phyloP scores from a whole-genome alignment of 305 asterid genomes.

The Fraxinus xanthoxyloides region DNA sequence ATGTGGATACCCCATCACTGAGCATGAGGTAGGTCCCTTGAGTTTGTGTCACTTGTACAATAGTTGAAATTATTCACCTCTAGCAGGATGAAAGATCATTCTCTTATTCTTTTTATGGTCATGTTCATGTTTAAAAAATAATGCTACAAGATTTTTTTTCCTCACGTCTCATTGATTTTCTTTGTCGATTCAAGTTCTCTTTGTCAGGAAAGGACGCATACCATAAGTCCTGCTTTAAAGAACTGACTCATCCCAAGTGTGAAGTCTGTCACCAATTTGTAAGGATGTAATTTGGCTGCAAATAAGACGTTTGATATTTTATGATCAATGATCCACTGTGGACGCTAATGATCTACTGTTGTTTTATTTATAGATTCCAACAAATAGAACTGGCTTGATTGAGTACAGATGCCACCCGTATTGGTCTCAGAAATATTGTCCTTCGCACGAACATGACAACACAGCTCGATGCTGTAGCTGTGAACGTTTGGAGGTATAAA shows the following conservation, averaged over 20 bases:
- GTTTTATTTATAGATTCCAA: constrained; percentile 63
- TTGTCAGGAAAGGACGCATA: constrained; percentile 80
- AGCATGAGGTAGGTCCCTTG: constrained; percentile 64
- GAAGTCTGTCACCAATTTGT: constrained; percentile 95
- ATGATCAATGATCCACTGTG: not conserved
- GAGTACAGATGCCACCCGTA: constrained; percentile 96
- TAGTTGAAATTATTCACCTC: not conserved
- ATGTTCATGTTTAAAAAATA: not conserved
- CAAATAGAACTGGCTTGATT: constrained; percentile 50
- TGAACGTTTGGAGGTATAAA: constrained; percentile 87
- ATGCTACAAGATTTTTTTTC: constrained; percentile 1
- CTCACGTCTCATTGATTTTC: constrained; percentile 46
- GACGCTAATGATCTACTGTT: not conserved
- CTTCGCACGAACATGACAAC: constrained; percentile 79
- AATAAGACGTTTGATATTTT: not conserved
- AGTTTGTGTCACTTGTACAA: not conserved
- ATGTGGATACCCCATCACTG: constrained; percentile 69
- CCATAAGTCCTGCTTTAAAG: constrained; percentile 95
- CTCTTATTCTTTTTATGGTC: not conserved
- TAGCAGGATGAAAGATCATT: not conserved
- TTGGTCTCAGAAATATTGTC: constrained; percentile 95
- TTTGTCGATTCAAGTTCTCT: constrained; percentile 76
- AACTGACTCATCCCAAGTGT: constrained; percentile 94
- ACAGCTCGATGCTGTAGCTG: constrained; percentile 92
- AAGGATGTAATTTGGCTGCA: constrained; percentile 31